A percentile compares a stretch with the other conserved stretches of the same genome.
phyloP scores from a whole-genome alignment of 169 alveolate genomes.

The Plasmodium gaboni region DNA sequence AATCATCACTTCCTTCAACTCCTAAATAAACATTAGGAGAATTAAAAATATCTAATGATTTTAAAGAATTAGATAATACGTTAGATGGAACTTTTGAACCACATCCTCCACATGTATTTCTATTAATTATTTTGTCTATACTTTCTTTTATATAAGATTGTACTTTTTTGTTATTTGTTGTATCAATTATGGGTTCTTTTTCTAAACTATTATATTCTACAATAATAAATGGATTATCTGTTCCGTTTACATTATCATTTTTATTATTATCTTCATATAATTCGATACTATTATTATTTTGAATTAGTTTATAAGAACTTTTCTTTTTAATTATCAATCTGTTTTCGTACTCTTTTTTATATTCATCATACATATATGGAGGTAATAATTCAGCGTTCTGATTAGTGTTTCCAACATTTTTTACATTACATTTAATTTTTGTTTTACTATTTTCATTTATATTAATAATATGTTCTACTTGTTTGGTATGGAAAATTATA shows the following conservation, averaged over 20 bases:
- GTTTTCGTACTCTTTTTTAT: conserved; percentile 54
- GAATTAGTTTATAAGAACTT: conserved; percentile 7
- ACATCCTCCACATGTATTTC: conserved; percentile 77
- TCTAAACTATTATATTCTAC: neutral
- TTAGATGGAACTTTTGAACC: conserved; percentile 77
- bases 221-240: neutral
- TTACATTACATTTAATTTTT: neutral
- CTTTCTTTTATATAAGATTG: conserved; percentile 70
- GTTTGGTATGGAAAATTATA: neutral
- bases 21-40: conserved; percentile 75
- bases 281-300: neutral
- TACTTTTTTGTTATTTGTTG: conserved; percentile 13
- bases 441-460: neutral
- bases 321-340: conserved; percentile 52
- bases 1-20: conserved; percentile 74
- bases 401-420: neutral
- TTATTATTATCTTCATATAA: conserved; percentile 1
- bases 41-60: conserved; percentile 29
- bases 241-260: neutral
- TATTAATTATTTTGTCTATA: conserved; percentile 66
- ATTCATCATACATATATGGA: conserved; percentile 42
- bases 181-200: neutral
- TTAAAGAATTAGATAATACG: conserved; percentile 66
- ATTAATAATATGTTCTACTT: neutral
- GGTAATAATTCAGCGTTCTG: conserved; percentile 13